Conservation (phyloP, 208 protist genomes). For the Trypanosoma avium region DNA sequence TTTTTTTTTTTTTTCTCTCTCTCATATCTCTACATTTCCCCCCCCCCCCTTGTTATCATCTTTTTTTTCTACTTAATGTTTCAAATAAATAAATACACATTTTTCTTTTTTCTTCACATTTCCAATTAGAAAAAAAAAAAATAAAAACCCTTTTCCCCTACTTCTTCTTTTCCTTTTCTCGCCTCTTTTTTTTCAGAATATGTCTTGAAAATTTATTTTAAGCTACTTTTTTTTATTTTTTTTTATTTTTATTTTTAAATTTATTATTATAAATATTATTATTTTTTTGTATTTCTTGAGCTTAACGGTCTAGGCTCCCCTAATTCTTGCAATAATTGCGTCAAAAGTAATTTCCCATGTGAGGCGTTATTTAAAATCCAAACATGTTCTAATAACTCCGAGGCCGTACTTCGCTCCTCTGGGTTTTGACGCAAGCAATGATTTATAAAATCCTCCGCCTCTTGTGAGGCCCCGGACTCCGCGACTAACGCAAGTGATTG, state of each 20-base stretch:
- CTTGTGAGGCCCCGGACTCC: conserved; percentile 50
- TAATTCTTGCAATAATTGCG: conserved; percentile 45
- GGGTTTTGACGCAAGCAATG: conserved; percentile 64
- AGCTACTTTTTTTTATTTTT: background rate
- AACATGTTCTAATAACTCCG: conserved; percentile 56
- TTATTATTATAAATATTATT: no score
- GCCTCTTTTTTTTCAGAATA: no score
- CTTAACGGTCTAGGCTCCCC: conserved; percentile 29
- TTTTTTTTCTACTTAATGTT: background rate
- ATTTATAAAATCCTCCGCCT: conserved; percentile 72
- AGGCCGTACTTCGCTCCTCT: conserved; percentile 52
- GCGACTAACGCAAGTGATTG: conserved; percentile 49
- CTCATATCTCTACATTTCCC: no score
- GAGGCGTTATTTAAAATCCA: conserved; percentile 79
- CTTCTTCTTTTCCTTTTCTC: no score
- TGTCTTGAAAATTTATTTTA: no score
- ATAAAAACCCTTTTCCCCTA: no score
- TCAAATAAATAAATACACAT: no score
- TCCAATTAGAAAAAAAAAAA: no score
- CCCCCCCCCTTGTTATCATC: no score
- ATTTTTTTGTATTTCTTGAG: no score
- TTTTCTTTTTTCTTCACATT: no score
- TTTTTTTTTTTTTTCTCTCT: background rate
- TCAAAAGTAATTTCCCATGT: conserved; percentile 48
- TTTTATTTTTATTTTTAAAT: conserved; percentile 5